Conservation (phyloP, 73 alveolate species). For the Stentor coeruleus region DNA sequence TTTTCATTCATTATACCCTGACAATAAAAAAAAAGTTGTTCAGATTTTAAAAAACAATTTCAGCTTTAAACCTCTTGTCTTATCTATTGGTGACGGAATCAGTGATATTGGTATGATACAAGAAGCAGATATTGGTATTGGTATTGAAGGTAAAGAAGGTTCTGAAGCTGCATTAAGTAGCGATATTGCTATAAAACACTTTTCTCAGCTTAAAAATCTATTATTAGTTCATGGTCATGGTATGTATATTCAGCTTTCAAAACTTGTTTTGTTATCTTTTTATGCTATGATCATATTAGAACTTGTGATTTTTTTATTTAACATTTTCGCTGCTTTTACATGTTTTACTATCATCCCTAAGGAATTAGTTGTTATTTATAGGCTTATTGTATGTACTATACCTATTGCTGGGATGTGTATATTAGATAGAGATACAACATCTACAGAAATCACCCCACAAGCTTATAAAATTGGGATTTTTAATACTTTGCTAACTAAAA, state of each 20-base stretch:
- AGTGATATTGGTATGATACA: neutral
- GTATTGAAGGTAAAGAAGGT: neutral
- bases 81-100: neutral
- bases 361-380: neutral
- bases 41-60: neutral
- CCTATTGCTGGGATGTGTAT: neutral
- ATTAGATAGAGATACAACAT: neutral
- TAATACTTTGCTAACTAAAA: neutral
- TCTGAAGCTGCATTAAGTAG: neutral
- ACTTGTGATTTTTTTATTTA: too few species aligned
- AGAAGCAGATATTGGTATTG: neutral
- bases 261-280: neutral
- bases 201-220: neutral
- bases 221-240: neutral
- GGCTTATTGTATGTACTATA: neutral
- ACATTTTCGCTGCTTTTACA: neutral
- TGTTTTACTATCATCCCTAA: neutral
- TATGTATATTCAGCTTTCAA: neutral
- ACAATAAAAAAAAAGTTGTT: neutral
- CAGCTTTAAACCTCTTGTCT: neutral
- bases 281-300: neutral
- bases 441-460: neutral
- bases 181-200: neutral
- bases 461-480: neutral
- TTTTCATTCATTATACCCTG: neutral